phyloP scores from a whole-genome alignment of 192 early-diverging fungal species.

The Chytriomyces confervae region DNA sequence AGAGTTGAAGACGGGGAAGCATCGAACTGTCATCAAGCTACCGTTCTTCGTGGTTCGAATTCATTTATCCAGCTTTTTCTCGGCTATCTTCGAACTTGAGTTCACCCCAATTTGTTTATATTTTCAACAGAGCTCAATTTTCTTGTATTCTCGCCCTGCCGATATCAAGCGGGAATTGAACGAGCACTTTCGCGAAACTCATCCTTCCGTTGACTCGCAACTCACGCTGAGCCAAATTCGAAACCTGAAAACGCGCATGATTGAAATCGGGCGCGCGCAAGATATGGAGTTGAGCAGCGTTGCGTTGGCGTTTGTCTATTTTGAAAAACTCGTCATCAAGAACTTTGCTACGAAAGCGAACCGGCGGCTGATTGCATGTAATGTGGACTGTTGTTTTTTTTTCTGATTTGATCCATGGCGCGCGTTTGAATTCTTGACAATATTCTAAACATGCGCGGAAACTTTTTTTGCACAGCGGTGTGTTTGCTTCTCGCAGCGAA shows the following conservation, averaged over 20 bases:
- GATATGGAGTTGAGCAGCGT: conserved; percentile 90
- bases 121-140: conserved; percentile 72
- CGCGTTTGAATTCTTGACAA: not conserved
- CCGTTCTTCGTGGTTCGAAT: conserved; percentile 76
- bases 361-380: conserved; percentile 70
- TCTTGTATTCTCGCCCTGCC: conserved; percentile 77
- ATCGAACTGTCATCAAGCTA: conserved; percentile 78
- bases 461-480: conserved; percentile 46
- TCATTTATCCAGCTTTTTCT: not conserved
- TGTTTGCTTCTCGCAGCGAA: conserved; percentile 86
- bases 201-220: conserved; percentile 78
- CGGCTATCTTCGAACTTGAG: not conserved
- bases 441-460: not conserved
- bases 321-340: conserved; percentile 90
- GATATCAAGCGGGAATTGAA: conserved; percentile 90
- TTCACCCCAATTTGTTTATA: not conserved
- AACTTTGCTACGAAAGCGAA: conserved; percentile 74
- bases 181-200: conserved; percentile 79
- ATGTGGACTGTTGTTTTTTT: not conserved
- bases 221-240: conserved; percentile 91
- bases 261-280: conserved; percentile 58
- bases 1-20: conserved; percentile 77
- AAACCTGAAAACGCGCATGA: conserved; percentile 73
- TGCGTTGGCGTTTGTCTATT: conserved; percentile 88
- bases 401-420: not conserved